Evolutionary conservation across 352 stramenopile species (phyloP), one percentile per base, ranked within the genome.

Genomic region (Phytopythium ostracodes): DNA sequence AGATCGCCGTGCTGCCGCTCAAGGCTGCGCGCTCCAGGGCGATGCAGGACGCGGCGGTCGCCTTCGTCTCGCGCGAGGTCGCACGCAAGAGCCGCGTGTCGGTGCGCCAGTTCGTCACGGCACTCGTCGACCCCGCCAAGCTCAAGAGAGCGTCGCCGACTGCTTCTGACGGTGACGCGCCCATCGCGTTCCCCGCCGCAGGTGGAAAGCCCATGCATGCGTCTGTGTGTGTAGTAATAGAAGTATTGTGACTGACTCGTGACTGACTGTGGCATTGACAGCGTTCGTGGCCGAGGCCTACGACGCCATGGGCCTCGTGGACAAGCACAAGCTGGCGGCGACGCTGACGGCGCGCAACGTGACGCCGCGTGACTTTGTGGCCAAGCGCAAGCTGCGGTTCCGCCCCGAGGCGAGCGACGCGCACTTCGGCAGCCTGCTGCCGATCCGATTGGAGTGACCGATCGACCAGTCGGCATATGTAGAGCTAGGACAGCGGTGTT

Each of bases 1-100:
- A 95, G 63, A 95, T 95, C 68, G 80, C 84, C 17, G 80, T 94
- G 40, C 63, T 95, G 63, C 81, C 79, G 25, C 68, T 94, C 38
- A 88, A 87, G 60, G 9, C 72, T 22, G 68, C 84, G 67, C 77
- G 81, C 18, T 79, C 80, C 55, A 88, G 83, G 61, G 66, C 85
- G 63, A 76, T 91, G 60, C 78, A 92, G 51, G 68, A 88, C 10
- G 66, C 71, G 5, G 82, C 78, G 12, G 73, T 75, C 31, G 42
- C 67, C 33, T 94, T 93, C 59, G 78, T 94, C 38, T 55, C 66
- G 38, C 56, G 81, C 29, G 71, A 91, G 40, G 56, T 82, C 25
- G 60, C 77, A 10, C 77, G 84, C 8, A 56, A 67, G 27, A 92
- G 82, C 60, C 84, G 86, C 58, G 73, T 88, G 24, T 90, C 84